Conservation (phyloP, 164 flowering plant genomes). For the Liriodendron chinense region DNA sequence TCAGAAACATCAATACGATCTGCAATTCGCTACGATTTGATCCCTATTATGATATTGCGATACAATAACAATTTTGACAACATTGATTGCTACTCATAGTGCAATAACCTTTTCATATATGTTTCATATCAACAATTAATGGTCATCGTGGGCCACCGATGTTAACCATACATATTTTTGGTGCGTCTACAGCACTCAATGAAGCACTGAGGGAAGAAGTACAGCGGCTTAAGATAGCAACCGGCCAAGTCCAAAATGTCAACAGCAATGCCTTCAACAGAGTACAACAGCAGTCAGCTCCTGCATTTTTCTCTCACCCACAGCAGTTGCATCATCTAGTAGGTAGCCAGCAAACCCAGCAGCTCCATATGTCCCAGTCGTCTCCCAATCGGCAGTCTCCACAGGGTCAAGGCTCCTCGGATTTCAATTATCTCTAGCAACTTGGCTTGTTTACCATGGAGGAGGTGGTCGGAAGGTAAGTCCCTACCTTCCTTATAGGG, state of each 20-base stretch:
- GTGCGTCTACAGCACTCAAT: conserved; percentile 54
- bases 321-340: conserved; percentile 31
- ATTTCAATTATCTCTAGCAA: conserved; percentile 27
- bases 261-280: conserved; percentile 52
- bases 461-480: background rate
- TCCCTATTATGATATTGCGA: too few species aligned
- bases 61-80: too few species aligned
- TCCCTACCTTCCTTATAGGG: background rate
- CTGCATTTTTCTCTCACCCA: conserved; percentile 44
- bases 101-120: too few species aligned
- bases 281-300: conserved; percentile 27
- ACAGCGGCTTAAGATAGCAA: conserved; percentile 70
- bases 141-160: too few species aligned
- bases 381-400: conserved; percentile 42
- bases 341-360: conserved; percentile 42
- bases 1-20: too few species aligned
- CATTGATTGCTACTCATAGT: too few species aligned
- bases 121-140: too few species aligned
- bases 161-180: background rate
- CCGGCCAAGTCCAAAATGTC: conserved; percentile 47
- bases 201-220: conserved; percentile 79
- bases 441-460: background rate
- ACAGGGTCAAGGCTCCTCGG: conserved; percentile 46
- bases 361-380: conserved; percentile 42
- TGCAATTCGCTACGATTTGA: too few species aligned